Conservation (phyloP, 2,329 filamentous ascomycete species). For the Trichoderma atroviride region DNA sequence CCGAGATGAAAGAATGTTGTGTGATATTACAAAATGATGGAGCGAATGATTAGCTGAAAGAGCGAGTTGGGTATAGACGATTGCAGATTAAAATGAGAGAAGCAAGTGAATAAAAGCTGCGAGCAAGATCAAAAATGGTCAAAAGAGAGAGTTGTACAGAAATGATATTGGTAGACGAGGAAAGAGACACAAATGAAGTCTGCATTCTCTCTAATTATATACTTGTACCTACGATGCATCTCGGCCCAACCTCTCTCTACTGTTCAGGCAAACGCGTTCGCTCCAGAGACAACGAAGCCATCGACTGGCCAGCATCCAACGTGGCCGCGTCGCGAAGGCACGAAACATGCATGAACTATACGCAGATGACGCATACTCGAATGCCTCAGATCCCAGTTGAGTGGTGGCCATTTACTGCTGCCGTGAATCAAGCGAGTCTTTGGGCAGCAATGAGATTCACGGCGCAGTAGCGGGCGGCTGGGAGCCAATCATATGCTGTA, state of each 20-base stretch:
- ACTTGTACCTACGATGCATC: slow-evolving; percentile 3
- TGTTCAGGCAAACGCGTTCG: slow-evolving; percentile 8
- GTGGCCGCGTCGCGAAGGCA: slow-evolving; percentile 33
- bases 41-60: not conserved
- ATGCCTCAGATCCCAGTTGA: not conserved
- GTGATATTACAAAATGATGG: not conserved
- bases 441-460: slow-evolving; percentile 24
- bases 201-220: slow-evolving; percentile 4
- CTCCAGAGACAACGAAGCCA: slow-evolving; percentile 19
- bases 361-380: slow-evolving; percentile 9
- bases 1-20: not conserved
- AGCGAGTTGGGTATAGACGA: not conserved
- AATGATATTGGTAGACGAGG: not conserved
- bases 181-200: too few relatives aligned
- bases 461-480: not conserved
- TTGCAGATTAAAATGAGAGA: slow-evolving; percentile 14
- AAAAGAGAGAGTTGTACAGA: slow-evolving; percentile 6
- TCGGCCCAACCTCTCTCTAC: slow-evolving; percentile 8
- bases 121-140: not conserved
- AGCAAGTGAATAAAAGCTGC: not conserved
- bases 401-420: not conserved
- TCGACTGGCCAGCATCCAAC: not conserved
- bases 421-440: slow-evolving; percentile 12
- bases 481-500: slow-evolving; percentile 11
- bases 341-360: slow-evolving; percentile 28